Evolutionary conservation across 371 early-diverging fungal species (phyloP).

Genomic region (Lichtheimia corymbifera): DNA sequence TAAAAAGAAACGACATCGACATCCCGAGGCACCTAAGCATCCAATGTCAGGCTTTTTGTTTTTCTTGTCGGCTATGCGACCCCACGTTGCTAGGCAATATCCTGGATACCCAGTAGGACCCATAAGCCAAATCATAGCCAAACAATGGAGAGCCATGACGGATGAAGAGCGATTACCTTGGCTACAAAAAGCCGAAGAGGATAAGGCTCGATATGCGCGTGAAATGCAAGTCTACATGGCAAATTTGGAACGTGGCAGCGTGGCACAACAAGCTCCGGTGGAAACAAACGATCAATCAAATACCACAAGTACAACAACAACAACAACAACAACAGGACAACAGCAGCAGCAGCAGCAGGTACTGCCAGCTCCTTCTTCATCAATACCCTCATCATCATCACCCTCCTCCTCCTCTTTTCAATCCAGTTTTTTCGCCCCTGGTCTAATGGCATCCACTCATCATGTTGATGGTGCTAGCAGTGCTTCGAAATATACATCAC

Average conservation of each 20-base stretch:
- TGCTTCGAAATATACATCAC: too few species aligned
- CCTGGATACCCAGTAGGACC: slow-evolving; percentile 74
- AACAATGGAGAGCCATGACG: slow-evolving; percentile 65
- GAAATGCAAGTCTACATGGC: slow-evolving; percentile 66
- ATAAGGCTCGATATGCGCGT: slow-evolving; percentile 76
- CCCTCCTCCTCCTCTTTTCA: slow-evolving; percentile 3
- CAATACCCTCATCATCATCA: neutral
- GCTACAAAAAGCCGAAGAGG: slow-evolving; percentile 66
- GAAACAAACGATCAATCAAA: neutral
- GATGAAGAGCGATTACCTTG: slow-evolving; percentile 62
- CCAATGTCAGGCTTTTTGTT: slow-evolving; percentile 81
- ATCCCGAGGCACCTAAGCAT: slow-evolving; percentile 77
- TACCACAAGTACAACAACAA: neutral
- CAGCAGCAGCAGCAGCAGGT: neutral
- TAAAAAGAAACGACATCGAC: slow-evolving; percentile 68
- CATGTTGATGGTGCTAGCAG: too few species aligned
- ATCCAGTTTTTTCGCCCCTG: too few species aligned
- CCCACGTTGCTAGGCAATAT: slow-evolving; percentile 55
- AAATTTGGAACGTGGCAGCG: slow-evolving; percentile 19
- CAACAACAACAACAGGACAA: neutral
- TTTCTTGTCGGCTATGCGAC: slow-evolving; percentile 64
- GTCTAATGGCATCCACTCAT: too few species aligned
- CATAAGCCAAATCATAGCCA: slow-evolving; percentile 70
- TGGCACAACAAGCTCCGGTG: neutral
- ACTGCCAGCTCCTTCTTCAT: too few species aligned